Base-by-base conservation (phyloP, 2,329 filamentous ascomycete species). In the Aspergillaceae sp. region DNA sequence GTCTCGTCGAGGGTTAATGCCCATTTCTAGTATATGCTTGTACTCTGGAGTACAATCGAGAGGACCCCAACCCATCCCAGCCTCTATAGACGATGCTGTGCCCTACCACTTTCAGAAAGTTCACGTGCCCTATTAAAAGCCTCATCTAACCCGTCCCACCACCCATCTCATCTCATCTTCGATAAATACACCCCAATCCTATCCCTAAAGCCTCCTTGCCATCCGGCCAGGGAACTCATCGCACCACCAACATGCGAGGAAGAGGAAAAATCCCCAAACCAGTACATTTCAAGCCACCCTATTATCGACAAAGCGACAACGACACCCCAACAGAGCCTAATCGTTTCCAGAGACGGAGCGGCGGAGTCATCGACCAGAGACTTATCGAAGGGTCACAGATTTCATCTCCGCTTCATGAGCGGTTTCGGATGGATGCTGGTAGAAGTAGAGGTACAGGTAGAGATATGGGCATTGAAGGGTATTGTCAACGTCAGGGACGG, bases 301-400 rank as follows among this genome's bases (percentile, higher is more conserved):
- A 49, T 19, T 19, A 19, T 32, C 46, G 49, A 42, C 55, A 45
- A 9, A 42, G 47, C 10, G 33, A 47, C 29, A 44, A 47, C 32
- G 6, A 43, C 1, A 32, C 30, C 30, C 5, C 10, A 27, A 40
- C 19, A 19, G 19, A 19, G 19, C 19, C 45, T 42, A 38, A 43
- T 37, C 45, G 48, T 35, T 42, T 42, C 30, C 43, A 56, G 38
- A 40, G 41, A 10, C 47, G 46, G 29, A 11, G 42, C 3, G 50
- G 51, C 19, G 8, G 19, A 19, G 30, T 53, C 27, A 57, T 57
- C 29, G 51, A 61, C 35, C 51, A 61, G 38, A 54, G 33, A 34
- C 48, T 59, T n/a, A 50, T 59, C 9, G 48, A 59, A 41, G 55
- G 56, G 29, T 46, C 58, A 8, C 56, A 57, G 33, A 44, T 48